Base-by-base conservation (phyloP, 2,329 filamentous ascomycete genomes). In the Fusarium nurragi region DNA sequence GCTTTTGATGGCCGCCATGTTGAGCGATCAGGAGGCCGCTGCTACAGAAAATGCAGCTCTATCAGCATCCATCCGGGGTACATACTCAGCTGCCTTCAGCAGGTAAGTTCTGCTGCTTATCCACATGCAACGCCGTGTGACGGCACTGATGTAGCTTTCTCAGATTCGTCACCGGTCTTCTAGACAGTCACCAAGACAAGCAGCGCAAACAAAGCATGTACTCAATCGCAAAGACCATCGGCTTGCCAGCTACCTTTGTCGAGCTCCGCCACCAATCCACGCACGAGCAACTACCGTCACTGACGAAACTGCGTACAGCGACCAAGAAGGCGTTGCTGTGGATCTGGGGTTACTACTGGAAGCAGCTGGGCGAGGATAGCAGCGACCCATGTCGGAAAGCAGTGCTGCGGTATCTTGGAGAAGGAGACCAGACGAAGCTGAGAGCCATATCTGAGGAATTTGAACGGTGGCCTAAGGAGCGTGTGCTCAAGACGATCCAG, bases 301-400 rank as follows among this genome's bases (percentile, higher is more conserved):
- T 97, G 50, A 83, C 86, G 12, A 88, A 92, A 64, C 80, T 97
- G 62, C 86, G 92, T 49, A 83, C 84, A 32, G 90, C 90, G 2
- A 87, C 90, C 2, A 79, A 83, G 64, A 87, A 90, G 69, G 92
- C 90, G 1, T 81, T 97, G 62, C 81, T 83, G 40, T 97, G 94
- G 94, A 88, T 97, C 48, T 97, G 92, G 92, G 84, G 88, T 50
- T 92, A 92, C 76, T 97, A 97, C 80, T 98, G 94, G 94, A 79
- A 77, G 70, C 78, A 84, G 39, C 74, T 87, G 19, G 68, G 73
- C 3, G 73, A 75, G 6, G 72, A 73, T 25, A 36, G 39, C 13
- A 48, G 38, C 32, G 71, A 73, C 28, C 64, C 70, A 16, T 79
- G 79, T 54, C 75, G 71, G 21, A 73, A 75, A 5, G 58, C 77